Percentiles rank a stretch among this genome's conserved stretches.
Evolutionary conservation across 768 basidiomycete species (phyloP).

Genomic region (Lactarius tabidus): DNA sequence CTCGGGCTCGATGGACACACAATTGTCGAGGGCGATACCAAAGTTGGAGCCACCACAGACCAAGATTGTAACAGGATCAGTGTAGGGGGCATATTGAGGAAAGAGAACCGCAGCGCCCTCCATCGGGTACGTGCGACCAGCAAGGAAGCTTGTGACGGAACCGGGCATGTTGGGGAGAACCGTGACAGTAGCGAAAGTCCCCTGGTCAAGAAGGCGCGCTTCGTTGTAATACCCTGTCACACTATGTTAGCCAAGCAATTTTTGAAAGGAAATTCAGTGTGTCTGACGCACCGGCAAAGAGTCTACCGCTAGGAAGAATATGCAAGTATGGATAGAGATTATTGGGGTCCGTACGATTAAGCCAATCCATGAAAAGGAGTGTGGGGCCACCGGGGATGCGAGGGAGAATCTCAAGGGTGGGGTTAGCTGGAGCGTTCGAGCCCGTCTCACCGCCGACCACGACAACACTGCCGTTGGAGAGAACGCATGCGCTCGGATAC

Average conservation of each 20-base stretch:
- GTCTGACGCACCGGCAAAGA: constrained; percentile 61
- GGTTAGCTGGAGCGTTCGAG: constrained; percentile 60
- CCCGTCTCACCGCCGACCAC: constrained; percentile 74
- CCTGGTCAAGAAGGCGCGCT: constrained; percentile 67
- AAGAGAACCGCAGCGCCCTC: constrained; percentile 67
- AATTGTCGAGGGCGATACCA: constrained; percentile 61
- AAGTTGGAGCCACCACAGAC: constrained; percentile 74
- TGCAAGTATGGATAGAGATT: constrained; percentile 78
- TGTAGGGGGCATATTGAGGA: constrained; percentile 70
- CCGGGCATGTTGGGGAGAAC: constrained; percentile 71
- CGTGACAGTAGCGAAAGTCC: constrained; percentile 55
- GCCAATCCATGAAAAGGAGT: no score
- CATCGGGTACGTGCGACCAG: constrained; percentile 73
- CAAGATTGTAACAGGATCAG: constrained; percentile 59
- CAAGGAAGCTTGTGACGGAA: constrained; percentile 63
- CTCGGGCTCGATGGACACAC: constrained; percentile 67
- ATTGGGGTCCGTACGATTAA: constrained; percentile 49
- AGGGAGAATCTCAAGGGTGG: constrained; percentile 35
- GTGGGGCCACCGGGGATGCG: no score
- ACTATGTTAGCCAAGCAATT: neutral
- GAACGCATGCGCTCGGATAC: constrained; percentile 65
- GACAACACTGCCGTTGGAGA: constrained; percentile 70
- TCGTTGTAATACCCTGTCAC: constrained; percentile 73
- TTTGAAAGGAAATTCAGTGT: neutral
- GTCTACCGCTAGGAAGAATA: constrained; percentile 60